A percentile compares a stretch with the other conserved stretches of the same genome.
Evolutionary conservation across 2,329 filamentous ascomycete species (phyloP).

Genomic region (Coniochaeta sp.): DNA sequence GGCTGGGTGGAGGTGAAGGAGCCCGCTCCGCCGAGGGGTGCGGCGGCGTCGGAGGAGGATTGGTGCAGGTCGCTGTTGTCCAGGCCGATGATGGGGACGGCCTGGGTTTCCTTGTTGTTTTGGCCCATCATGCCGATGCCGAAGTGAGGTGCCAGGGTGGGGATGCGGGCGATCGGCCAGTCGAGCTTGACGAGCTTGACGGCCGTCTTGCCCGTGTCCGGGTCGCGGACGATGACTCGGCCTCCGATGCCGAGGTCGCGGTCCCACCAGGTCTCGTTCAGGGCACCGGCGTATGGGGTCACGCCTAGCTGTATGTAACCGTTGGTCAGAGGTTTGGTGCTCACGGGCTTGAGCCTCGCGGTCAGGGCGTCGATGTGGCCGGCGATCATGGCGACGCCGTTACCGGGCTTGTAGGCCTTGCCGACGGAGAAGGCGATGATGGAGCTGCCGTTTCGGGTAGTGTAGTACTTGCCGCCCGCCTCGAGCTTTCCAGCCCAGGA

Average conservation of each 20-base stretch:
- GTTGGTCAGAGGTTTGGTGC: constrained; percentile 72
- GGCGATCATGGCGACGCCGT: constrained; percentile 81
- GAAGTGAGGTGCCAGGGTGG: constrained; percentile 90
- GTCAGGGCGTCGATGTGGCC: constrained; percentile 92
- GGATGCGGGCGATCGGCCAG: constrained; percentile 90
- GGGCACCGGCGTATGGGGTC: constrained; percentile 81
- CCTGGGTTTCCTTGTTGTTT: constrained; percentile 83
- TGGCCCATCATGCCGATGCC: constrained; percentile 63
- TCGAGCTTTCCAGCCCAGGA: constrained; percentile 67
- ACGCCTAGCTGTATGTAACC: constrained; percentile 88
- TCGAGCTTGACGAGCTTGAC: constrained; percentile 82
- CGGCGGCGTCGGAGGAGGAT: constrained; percentile 20
- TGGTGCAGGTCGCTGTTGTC: constrained; percentile 58
- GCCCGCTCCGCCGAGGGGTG: constrained; percentile 52
- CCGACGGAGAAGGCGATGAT: constrained; percentile 83
- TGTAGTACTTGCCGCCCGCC: constrained; percentile 81
- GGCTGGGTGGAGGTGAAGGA: constrained; percentile 81
- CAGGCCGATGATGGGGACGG: constrained; percentile 87
- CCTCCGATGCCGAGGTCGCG: constrained; percentile 88
- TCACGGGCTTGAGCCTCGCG: constrained; percentile 84
- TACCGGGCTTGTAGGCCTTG: constrained; percentile 71
- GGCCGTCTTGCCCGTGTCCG: constrained; percentile 64
- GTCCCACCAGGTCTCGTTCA: constrained; percentile 96
- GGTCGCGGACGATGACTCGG: constrained; percentile 74
- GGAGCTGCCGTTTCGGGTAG: constrained; percentile 77